phyloP scores from a whole-genome alignment of 768 basidiomycete genomes.

The Lactarius sanguifluus region DNA sequence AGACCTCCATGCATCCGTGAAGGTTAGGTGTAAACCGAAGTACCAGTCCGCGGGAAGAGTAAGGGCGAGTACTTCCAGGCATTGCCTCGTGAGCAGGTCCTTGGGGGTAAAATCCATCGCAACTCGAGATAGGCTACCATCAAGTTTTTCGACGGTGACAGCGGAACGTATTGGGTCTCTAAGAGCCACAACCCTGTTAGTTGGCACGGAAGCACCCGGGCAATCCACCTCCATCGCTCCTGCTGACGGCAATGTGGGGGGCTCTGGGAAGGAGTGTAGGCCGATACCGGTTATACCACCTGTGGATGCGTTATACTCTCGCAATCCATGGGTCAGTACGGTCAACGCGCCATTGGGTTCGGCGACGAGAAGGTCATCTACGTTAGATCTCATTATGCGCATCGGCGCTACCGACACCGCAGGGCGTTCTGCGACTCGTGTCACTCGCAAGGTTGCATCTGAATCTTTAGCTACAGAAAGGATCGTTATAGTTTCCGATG shows the following conservation, averaged over 20 bases:
- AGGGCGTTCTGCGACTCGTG: conserved; percentile 39
- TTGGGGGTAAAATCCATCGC: conserved; percentile 57
- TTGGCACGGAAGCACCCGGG: neutral
- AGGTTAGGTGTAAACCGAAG: conserved; percentile 54
- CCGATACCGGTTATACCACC: conserved; percentile 5
- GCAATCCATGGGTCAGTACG: conserved; percentile 61
- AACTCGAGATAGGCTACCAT: conserved; percentile 47
- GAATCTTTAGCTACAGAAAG: conserved; percentile 49
- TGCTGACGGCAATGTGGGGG: neutral
- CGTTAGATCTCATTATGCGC: conserved; percentile 56
- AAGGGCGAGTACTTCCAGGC: conserved; percentile 61
- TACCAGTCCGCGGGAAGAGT: conserved; percentile 56
- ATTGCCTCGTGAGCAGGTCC: conserved; percentile 55
- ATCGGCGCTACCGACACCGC: conserved; percentile 59
- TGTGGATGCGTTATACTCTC: conserved; percentile 36
- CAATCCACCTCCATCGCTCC: conserved; percentile 24
- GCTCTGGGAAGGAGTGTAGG: conserved; percentile 2
- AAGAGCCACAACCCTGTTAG: conserved; percentile 43
- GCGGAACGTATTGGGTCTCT: conserved; percentile 51
- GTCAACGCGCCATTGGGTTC: conserved; percentile 53
- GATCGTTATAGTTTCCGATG: conserved; percentile 45
- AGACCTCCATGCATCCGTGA: conserved; percentile 58
- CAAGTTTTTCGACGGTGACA: conserved; percentile 52
- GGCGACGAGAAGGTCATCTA: conserved; percentile 70
- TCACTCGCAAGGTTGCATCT: conserved; percentile 45